phyloP scores from a whole-genome alignment of 225 moss, liverwort and hornwort species.

The Asterella californica region DNA sequence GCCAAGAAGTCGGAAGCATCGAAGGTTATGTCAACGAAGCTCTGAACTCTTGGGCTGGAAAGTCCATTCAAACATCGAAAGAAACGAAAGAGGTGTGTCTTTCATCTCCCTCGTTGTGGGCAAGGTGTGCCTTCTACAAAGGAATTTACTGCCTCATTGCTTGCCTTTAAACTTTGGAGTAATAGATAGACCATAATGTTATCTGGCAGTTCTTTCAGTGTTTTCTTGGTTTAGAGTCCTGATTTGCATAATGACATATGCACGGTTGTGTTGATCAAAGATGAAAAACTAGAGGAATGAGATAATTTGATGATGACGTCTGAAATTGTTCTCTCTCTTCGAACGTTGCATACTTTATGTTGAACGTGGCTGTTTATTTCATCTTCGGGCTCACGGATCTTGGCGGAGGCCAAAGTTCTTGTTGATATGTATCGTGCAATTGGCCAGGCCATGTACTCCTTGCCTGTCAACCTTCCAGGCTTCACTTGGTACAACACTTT shows the following conservation, averaged over 20 bases:
- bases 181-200: not conserved
- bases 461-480: slow-evolving; percentile 44
- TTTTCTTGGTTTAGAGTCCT: not conserved
- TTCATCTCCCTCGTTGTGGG: not conserved
- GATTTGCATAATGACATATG: not conserved
- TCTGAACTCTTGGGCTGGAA: slow-evolving; percentile 34
- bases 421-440: slow-evolving; percentile 33
- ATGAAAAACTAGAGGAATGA: not conserved
- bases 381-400: slow-evolving; percentile 32
- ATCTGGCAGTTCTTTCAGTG: not conserved
- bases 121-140: not conserved
- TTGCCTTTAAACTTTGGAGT: not conserved
- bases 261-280: not conserved
- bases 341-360: slow-evolving; percentile 25
- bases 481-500: slow-evolving; percentile 39
- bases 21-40: slow-evolving; percentile 21
- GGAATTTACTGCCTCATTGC: not conserved
- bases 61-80: slow-evolving; percentile 10
- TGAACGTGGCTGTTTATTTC: slow-evolving; percentile 26
- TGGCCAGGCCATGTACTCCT: slow-evolving; percentile 28
- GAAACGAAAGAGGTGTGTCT: slow-evolving; percentile 38
- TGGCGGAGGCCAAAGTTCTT: slow-evolving; percentile 23
- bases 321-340: not conserved
- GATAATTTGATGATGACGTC: not conserved
- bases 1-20: slow-evolving; percentile 27